Evolutionary conservation across 768 basidiomycete species (phyloP).

Genomic region (Mycena rosella): DNA sequence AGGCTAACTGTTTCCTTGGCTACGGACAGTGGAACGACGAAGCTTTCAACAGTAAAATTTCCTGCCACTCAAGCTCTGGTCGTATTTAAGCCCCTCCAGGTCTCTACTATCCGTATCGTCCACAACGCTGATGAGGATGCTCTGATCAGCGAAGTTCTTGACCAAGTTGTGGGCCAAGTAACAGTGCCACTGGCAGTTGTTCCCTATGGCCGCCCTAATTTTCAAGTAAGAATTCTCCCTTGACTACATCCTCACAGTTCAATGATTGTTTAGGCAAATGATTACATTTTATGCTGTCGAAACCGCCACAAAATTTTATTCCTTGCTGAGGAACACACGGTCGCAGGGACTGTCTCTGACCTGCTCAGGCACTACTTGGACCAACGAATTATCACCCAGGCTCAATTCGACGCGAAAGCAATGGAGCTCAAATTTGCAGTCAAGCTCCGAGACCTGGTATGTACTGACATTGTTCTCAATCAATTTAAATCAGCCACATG

Average conservation of each 20-base stretch:
- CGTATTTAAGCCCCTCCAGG: not conserved
- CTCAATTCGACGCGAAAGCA: conserved; percentile 7
- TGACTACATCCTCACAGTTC: too few species aligned
- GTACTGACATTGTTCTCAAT: not conserved
- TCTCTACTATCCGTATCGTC: conserved; percentile 1
- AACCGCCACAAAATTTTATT: not conserved
- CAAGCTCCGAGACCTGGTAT: conserved; percentile 1
- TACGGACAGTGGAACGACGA: not conserved
- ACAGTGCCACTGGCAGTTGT: not conserved
- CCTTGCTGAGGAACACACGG: not conserved
- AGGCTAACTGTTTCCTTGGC: not conserved
- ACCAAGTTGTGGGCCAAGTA: not conserved
- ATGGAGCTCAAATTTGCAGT: not conserved
- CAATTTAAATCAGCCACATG: not conserved
- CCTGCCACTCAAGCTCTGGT: not conserved
- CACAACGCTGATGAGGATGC: conserved; percentile 5
- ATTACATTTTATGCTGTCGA: conserved; percentile 18
- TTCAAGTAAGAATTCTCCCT: not conserved
- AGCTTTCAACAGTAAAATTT: not conserved
- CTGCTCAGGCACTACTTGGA: not conserved
- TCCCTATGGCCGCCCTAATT: not conserved
- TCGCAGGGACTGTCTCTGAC: conserved; percentile 11
- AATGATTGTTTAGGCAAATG: not conserved
- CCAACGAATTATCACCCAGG: conserved; percentile 5
- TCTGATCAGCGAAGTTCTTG: not conserved